Percentiles rank a stretch among this genome's conserved stretches.
These are phyloP conservation scores for Sonneratia caseolaris DNA, from an alignment of 345 rosid genomes.

Conservation along the genomic window DNA sequence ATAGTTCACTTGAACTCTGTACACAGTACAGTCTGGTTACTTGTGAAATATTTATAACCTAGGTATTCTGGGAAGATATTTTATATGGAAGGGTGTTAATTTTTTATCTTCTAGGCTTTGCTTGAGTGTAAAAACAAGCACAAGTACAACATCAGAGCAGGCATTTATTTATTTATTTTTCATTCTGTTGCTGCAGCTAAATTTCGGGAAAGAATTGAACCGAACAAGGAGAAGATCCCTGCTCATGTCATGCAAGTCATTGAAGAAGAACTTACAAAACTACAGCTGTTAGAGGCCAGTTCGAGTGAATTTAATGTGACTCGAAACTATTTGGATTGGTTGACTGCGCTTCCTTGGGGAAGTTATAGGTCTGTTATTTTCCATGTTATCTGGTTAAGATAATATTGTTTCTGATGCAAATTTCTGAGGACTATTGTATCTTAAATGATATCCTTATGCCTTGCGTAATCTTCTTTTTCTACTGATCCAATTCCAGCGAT, in stretches of 20 bases:
- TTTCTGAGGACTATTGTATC: not conserved
- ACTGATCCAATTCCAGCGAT: constrained; percentile 38
- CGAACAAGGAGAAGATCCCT: constrained; percentile 78
- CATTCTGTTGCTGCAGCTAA: constrained; percentile 47
- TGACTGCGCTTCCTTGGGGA: constrained; percentile 95
- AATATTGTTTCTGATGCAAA: not conserved
- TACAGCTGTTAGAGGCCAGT: constrained; percentile 98
- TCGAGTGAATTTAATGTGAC: constrained; percentile 99
- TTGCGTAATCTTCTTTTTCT: not conserved
- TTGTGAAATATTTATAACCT: too few species aligned
- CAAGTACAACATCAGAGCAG: not conserved
- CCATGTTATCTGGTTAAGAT: not conserved
- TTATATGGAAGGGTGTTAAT: not conserved
- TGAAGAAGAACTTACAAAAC: constrained; percentile 95
- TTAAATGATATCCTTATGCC: not conserved
- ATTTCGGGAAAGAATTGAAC: constrained; percentile 88
- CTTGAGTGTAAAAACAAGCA: not conserved
- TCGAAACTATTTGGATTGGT: constrained; percentile 98
- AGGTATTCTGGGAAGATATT: too few species aligned
- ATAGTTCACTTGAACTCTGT: too few species aligned
- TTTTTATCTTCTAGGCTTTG: not conserved
- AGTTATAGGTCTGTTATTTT: constrained; percentile 54
- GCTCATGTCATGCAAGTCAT: constrained; percentile 85
- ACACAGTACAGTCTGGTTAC: too few species aligned
- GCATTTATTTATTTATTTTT: not conserved